Evolutionary conservation across 768 basidiomycete species (phyloP), one percentile per base, ranked within the genome.

Genomic region (Austroboletus eburneus): DNA sequence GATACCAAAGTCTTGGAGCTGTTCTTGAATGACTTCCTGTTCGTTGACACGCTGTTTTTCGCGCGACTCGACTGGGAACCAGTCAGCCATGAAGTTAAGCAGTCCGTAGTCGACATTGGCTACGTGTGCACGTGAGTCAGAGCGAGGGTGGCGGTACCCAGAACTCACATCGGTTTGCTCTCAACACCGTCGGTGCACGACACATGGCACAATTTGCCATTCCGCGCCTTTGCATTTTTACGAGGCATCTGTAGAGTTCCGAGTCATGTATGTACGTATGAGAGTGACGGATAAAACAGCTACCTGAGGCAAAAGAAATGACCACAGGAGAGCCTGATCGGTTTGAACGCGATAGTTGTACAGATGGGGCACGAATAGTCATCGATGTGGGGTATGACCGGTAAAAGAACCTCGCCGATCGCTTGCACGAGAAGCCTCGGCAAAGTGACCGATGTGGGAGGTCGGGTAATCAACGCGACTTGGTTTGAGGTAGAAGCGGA

Each of bases 281-380:
- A 16, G 8, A 1, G 36, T 4, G n/a, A 8, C 1, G 20, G 2
- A 10, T 9, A 14, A 17, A 39, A 9, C 13, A 55, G 14, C 41
- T n/a, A 85, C 65, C 85, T 67, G 4, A 87, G 82, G 48, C 85
- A 87, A 56, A 87, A 87, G 16, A 87, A 70, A 64, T 95, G 93
- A 0, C 84, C 76, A 50, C 93, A 97, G 16, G 66, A 63, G 3
- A 97, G 74, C 9, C 92, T 72, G 42, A 95, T 86, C 0, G 94
- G 94, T 64, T 91, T 92, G 75, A 93, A 97, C 5, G 92, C 94
- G 53, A 97, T 82, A 49, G 78, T 79, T 2, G 84, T 88, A 67
- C 94, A 96, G 48, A 96, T 94, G 32, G 85, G 70, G 56, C 93
- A 97, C 1, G 80, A 69, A 61, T 93, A 96, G 66, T 95, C 88